Base-by-base conservation (phyloP, 2,329 filamentous ascomycete genomes). In the Fusarium sarcochroum region DNA sequence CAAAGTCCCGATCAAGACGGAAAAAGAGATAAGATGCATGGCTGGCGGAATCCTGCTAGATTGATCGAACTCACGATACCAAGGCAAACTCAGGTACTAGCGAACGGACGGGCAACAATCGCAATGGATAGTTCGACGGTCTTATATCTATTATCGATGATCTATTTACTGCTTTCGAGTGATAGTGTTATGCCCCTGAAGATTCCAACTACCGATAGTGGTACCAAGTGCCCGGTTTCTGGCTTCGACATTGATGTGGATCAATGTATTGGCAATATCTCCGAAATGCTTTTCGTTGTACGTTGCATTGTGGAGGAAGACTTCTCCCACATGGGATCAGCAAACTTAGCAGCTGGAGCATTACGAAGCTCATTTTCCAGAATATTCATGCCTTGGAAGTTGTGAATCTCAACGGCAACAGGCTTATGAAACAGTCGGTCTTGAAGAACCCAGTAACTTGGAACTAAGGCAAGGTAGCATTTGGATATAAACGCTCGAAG, bases 1-100 rank as follows among this genome's bases (percentile, higher is more conserved):
- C 18, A 69, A 35, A 6, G 41, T 34, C 14, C n/a, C 44, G 4
- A 25, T 8, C 17, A 69, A 17, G 34, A 66, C 20, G 17, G 60
- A 62, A 44, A 66, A 18, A 0, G 44, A 48, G 20, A 66, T 13
- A 15, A 69, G 50, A 66, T 52, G 66, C 66, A 69, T 69, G 56
- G 25, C 25, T 61, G 23, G 13, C n/a, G 14, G 20, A 18, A 7
- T 5, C 35, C 17, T 10, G 44, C 21, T 17, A 11, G n/a, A 30
- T 5, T 14, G 15, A 21, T n/a, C 20, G 17, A 14, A n/a, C n/a
- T 30, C 8, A 8, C 14, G 40, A 23, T 27, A 34, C 20, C 42
- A 55, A 17, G 9, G n/a, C 38, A 54, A 66, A 45, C 18, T 38
- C 21, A 25, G 17, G 14, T 27, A 45, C 23, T 41, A 37, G 14